Base-by-base conservation (phyloP, 73 alveolate species). In the Paramecium octaurelia region DNA sequence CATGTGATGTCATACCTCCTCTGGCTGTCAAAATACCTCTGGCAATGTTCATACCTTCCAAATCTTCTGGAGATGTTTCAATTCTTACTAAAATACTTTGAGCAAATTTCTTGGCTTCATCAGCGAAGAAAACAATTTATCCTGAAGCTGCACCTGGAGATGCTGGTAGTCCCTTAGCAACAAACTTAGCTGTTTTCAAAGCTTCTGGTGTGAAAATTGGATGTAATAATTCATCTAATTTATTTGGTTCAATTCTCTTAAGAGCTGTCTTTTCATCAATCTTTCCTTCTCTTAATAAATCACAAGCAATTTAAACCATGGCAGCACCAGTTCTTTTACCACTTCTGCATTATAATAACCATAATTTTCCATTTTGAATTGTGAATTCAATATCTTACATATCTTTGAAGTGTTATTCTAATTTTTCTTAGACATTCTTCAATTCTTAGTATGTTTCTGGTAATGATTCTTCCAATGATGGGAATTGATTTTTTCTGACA, bases 1-100 rank as follows among this genome's bases (percentile, higher is more conserved):
- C 98, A 50, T 95, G 98, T 76, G 97, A 93, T 4, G 98, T 95
- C 95, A 93, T 93, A 92, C 98, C 98, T 36, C 98, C 98, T 46
- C 95, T 29, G 1, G 90, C 88, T 71, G 98, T 95, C 58, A 95
- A 93, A 24, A 95, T 94, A n/a, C 97, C 97, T 89, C 92, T 92
- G 34, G 97, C 96, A 34, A 92, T 94, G 69, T 90, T 93, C 97
- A 93, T 93, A 35, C 97, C 97, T 64, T 90, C 94, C 86, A 95
- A 92, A 92, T 95, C 98, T 35, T 95, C 98, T 14, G 98, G 96
- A 34, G 95, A 86, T 21, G 98, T 95, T 92, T 95, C 97, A 71
- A 36, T 93, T 57, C 98, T 95, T 59, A 95, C 95, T 59, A 95
- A 91, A 60, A 95, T 40, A 59, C 89, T 93, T 80, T 92, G 92